These are phyloP conservation scores for Fusarium luffae DNA, from an alignment of 2,329 filamentous ascomycete genomes.

Conservation along the genomic window DNA sequence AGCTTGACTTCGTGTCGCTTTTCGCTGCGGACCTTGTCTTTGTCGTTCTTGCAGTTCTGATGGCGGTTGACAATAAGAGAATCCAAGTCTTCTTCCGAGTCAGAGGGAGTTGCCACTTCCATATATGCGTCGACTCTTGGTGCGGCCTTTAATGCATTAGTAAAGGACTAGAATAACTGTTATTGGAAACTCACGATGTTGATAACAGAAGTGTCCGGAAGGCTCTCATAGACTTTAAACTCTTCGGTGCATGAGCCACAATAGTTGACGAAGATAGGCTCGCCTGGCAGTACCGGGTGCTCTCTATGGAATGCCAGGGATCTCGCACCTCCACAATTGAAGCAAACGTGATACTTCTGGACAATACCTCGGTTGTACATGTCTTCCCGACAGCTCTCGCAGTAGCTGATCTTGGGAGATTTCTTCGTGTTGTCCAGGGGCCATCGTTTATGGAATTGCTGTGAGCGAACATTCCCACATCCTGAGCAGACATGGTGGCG, in stretches of 20 bases:
- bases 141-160: constrained; percentile 19
- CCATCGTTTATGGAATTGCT: constrained; percentile 50
- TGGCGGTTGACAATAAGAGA: constrained; percentile 23
- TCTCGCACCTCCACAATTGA: constrained; percentile 54
- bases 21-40: background rate
- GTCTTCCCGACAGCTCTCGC: constrained; percentile 49
- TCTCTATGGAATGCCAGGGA: constrained; percentile 53
- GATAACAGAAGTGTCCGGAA: constrained; percentile 45
- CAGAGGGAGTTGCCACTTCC: background rate
- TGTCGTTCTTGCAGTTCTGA: background rate
- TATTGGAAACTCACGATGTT: constrained; percentile 38
- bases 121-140: background rate
- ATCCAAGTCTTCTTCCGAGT: constrained; percentile 26
- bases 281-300: constrained; percentile 40
- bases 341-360: constrained; percentile 55
- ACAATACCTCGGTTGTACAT: constrained; percentile 38
- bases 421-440: constrained; percentile 39
- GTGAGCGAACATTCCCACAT: constrained; percentile 52
- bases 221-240: constrained; percentile 37
- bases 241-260: constrained; percentile 46
- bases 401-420: constrained; percentile 50
- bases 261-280: constrained; percentile 49
- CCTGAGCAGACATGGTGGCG: constrained; percentile 51
- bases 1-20: background rate
- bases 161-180: background rate